Percentiles rank a stretch among this genome's conserved stretches.
These are phyloP conservation scores for Rhizopogon roseolus DNA, from an alignment of 768 basidiomycete species.

Conservation along the genomic window DNA sequence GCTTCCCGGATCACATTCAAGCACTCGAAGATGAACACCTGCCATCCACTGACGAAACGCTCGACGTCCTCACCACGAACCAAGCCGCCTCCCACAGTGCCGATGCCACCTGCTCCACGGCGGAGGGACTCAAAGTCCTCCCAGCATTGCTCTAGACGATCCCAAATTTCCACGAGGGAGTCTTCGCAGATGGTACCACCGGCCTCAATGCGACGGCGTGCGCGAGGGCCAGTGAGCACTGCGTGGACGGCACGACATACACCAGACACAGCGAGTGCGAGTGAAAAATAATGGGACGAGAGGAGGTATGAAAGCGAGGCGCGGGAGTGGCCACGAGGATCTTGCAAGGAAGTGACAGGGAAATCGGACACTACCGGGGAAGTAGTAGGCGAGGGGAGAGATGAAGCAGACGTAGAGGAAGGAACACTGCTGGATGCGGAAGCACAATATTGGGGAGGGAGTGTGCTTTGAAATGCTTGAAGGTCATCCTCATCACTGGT, in stretches of 20 bases:
- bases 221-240: slow-evolving; percentile 74
- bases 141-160: slow-evolving; percentile 77
- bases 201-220: slow-evolving; percentile 50
- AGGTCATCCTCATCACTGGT: slow-evolving; percentile 73
- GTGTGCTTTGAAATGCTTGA: slow-evolving; percentile 60
- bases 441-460: slow-evolving; percentile 38
- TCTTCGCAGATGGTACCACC: slow-evolving; percentile 54
- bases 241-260: slow-evolving; percentile 77
- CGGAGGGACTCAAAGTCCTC: slow-evolving; percentile 72
- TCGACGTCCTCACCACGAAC: slow-evolving; percentile 50
- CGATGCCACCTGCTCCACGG: slow-evolving; percentile 37
- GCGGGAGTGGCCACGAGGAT: slow-evolving; percentile 20
- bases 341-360: slow-evolving; percentile 18
- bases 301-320: slow-evolving; percentile 44
- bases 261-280: slow-evolving; percentile 70
- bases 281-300: slow-evolving; percentile 55
- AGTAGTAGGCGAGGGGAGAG: slow-evolving; percentile 30
- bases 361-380: slow-evolving; percentile 18
- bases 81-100: slow-evolving; percentile 27
- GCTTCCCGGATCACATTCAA: slow-evolving; percentile 85
- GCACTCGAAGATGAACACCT: slow-evolving; percentile 90
- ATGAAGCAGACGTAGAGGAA: slow-evolving; percentile 25
- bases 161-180: slow-evolving; percentile 78
- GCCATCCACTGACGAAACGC: slow-evolving; percentile 81
- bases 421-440: slow-evolving; percentile 22